Base-by-base conservation (phyloP, 2,329 filamentous ascomycete genomes). In the Waltergamsia citrina region DNA sequence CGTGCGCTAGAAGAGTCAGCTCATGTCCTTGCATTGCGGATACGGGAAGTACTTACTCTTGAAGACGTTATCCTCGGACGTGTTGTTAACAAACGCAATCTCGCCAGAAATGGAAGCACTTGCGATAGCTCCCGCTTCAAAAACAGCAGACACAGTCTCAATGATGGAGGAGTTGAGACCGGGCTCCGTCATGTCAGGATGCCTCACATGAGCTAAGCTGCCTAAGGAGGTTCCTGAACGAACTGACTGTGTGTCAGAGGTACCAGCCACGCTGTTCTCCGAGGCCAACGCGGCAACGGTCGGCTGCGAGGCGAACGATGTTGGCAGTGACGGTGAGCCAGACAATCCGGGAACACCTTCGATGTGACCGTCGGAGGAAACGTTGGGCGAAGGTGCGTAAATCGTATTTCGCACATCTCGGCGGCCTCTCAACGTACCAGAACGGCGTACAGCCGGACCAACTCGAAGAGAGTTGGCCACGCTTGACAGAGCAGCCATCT, bases 391-490 rank as follows among this genome's bases (percentile, higher is more conserved):
- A 8, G 85, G 81, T 42, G 88, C 69, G 50, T 92, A 90, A 35
- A 94, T 79, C 2, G 88, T 95, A 57, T 94, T 94, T 38, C 90
- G 77, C 41, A 93, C 85, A 53, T 96, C 90, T 51, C 92, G 75
- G 40, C 92, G 81, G 33, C 92, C 92, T 44, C 92, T 76, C 12
- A 94, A 66, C 11, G 87, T 95, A 29, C 84, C 81, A 11, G 74
- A 63, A 48, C 78, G 82, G 18, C 82, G 74, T 37, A 74, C 72
- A 15, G 86, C 77, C 36, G 78, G 71, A 18, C 76, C 67, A 48
- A 69, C 59, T 37, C 80, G 78, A 24, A 93, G 62, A 3, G 80
- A 82, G 47, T 79, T 85, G 20, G 80, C 78, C 31, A 92, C 78
- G 47, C 72, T 87, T 4, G 82, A 81, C 32, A 90, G 59, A 3